Evolutionary conservation across 2,329 filamentous ascomycete genomes (phyloP).

Genomic region (Botrytis tulipae): DNA sequence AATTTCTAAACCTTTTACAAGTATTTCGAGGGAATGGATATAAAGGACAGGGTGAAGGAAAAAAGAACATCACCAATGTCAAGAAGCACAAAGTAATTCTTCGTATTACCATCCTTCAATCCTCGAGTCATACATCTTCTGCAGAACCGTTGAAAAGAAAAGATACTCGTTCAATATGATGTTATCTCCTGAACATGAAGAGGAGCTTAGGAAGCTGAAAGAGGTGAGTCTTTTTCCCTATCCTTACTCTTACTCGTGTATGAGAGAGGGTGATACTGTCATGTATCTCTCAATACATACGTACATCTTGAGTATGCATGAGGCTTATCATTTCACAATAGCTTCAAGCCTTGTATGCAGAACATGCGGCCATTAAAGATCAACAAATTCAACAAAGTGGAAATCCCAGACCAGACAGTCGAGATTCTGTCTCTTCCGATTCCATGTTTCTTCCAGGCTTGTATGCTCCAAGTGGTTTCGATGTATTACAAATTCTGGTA

Average conservation of each 20-base stretch:
- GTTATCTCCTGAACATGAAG: slow-evolving; percentile 23
- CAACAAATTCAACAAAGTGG: neutral
- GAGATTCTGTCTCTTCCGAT: slow-evolving; percentile 36
- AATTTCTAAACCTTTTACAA: neutral
- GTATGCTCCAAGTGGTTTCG: slow-evolving; percentile 54
- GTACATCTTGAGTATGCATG: neutral
- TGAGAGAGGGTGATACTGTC: neutral
- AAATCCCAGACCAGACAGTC: slow-evolving; percentile 1
- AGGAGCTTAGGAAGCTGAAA: slow-evolving; percentile 25
- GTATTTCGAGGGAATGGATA: neutral
- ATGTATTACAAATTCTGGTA: slow-evolving; percentile 57
- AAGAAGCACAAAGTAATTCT: neutral
- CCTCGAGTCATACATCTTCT: neutral
- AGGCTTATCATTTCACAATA: neutral
- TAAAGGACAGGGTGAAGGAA: neutral
- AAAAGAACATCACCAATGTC: neutral
- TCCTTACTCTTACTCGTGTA: neutral
- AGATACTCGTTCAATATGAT: neutral
- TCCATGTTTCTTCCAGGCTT: slow-evolving; percentile 55
- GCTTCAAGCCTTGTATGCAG: slow-evolving; percentile 9
- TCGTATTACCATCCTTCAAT: neutral
- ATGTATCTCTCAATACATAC: neutral
- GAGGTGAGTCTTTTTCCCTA: slow-evolving; percentile 23
- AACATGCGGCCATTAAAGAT: neutral
- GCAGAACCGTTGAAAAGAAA: neutral